Base-by-base conservation (phyloP, 1,284 basidiomycete genomes). In the Earliella scabrosa region DNA sequence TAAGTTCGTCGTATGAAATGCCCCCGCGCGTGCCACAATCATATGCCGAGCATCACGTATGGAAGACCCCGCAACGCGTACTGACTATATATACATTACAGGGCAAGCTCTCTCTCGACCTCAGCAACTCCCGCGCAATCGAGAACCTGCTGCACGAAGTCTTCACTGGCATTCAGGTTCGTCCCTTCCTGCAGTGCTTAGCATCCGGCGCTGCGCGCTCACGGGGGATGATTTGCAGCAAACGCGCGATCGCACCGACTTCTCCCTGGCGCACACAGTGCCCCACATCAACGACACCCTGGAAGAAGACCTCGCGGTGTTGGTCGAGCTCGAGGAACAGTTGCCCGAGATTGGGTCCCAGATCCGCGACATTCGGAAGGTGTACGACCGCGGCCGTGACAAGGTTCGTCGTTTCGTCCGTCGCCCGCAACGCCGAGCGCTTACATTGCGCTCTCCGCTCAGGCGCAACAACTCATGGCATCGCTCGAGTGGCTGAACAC, bases 401-500 rank as follows among this genome's bases (percentile, higher is more conserved):
- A 90, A 88, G 77, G 87, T 85, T 55, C 35, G 66, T 51, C 40
- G 4, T 23, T 24, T 20, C n/a, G 6, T 27, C 11, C n/a, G 21
- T 8, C 4, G 14, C 3, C 8, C 44, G n/a, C n/a, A n/a, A 34
- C 38, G 16, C 45, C 21, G 32, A 13, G 20, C 40, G 20, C 43
- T 46, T 18, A 51, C 23, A 26, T 38, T 13, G 13, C 13, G 45
- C 34, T n/a, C n/a, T 32, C 40, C 21, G 50, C 43, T 21, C 56
- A 90, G 86, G 88, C 88, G 7, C 75, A 81, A 63, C 68, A 76
- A 10, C 80, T 91, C 21, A 81, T 85, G 26, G 68, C 69, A 4
- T 84, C 86, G 55, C 74, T 91, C 49, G 77, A 78, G 49, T 91
- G 88, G 89, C 75, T 90, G 26, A 88, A 90, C 67, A 88, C 85